Conservation (phyloP, 140 eudicot genomes). For the Cichorium intybus region DNA sequence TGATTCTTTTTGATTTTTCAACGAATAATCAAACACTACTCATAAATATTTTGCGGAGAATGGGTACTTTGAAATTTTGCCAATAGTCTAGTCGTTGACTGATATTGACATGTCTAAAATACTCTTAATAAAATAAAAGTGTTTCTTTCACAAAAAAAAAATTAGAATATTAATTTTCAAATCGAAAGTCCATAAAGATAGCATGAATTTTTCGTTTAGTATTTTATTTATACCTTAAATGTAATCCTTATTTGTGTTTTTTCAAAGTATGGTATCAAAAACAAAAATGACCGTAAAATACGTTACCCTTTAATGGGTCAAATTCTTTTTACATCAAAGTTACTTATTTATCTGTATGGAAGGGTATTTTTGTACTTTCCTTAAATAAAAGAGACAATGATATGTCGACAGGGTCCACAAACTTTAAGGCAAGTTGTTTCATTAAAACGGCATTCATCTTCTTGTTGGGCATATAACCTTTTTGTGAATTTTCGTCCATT, state of each 20-base stretch:
- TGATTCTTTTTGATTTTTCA: background rate
- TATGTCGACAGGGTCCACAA: background rate
- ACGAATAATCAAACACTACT: background rate
- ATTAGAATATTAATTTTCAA: background rate
- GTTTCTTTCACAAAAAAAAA: too few species aligned
- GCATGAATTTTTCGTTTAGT: background rate
- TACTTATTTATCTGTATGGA: background rate
- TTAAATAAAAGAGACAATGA: constrained; percentile 1
- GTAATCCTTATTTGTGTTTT: too few species aligned
- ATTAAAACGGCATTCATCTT: constrained; percentile 4
- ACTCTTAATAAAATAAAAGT: too few species aligned
- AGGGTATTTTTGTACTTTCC: constrained; percentile 1
- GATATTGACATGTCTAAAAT: background rate
- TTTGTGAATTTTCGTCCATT: constrained; percentile 1
- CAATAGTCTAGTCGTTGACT: background rate
- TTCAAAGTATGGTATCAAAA: too few species aligned
- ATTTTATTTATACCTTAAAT: too few species aligned
- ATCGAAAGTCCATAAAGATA: too few species aligned
- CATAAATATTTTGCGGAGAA: background rate
- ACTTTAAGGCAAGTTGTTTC: constrained; percentile 13
- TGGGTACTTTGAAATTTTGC: background rate
- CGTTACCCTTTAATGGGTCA: too few species aligned
- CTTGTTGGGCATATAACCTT: background rate
- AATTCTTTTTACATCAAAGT: background rate
- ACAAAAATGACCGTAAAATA: too few species aligned